Evolutionary conservation across 106 monocot genomes (phyloP).

Genomic region (Iris macrosiphon): DNA sequence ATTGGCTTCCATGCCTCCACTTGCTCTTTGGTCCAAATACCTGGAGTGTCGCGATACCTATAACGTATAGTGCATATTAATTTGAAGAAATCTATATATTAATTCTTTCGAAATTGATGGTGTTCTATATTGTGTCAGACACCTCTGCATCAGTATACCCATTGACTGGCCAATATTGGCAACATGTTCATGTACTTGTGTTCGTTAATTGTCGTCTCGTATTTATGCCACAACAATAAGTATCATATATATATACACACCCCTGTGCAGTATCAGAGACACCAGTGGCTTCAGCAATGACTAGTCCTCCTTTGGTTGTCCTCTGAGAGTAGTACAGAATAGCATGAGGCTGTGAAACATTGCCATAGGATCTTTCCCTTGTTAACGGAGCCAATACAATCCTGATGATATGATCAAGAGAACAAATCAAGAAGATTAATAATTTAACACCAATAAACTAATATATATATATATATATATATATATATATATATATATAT

Average conservation of each 20-base stretch:
- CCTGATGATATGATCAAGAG: background rate
- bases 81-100: no score
- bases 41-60: slow-evolving; percentile 23
- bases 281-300: slow-evolving; percentile 28
- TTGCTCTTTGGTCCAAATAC: slow-evolving; percentile 25
- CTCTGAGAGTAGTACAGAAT: slow-evolving; percentile 34
- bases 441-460: background rate
- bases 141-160: no score
- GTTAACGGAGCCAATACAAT: slow-evolving; percentile 21
- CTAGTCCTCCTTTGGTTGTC: slow-evolving; percentile 20
- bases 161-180: no score
- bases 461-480: background rate
- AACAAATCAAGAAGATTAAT: no score
- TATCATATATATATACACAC: no score
- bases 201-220: no score
- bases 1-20: slow-evolving; percentile 25
- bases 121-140: no score
- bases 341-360: slow-evolving; percentile 25
- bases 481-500: background rate
- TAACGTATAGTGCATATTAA: no score
- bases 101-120: no score
- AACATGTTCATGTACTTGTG: no score
- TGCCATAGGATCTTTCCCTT: slow-evolving; percentile 22
- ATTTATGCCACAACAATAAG: no score
- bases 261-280: slow-evolving; percentile 26